These are phyloP conservation scores for Hanseniaspora thailandica DNA, from an alignment of 805 yeast genomes.

Conservation along the genomic window DNA sequence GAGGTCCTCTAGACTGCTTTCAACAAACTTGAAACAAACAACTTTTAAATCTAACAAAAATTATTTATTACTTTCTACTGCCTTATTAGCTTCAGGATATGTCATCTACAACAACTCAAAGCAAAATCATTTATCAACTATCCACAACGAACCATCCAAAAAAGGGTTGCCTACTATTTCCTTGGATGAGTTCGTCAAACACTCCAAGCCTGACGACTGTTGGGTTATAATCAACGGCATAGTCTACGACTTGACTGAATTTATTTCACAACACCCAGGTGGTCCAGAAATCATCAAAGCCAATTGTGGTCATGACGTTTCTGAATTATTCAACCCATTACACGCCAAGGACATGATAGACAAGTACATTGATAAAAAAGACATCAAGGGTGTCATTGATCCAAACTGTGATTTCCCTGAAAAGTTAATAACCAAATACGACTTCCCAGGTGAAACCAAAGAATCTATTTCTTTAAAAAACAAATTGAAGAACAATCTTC, in stretches of 20 bases:
- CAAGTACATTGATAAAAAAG: constrained; percentile 45
- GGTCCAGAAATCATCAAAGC: constrained; percentile 62
- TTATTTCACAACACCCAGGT: constrained; percentile 71
- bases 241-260: constrained; percentile 66
- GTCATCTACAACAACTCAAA: not conserved
- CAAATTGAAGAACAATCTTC: constrained; percentile 37
- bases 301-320: constrained; percentile 76
- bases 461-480: constrained; percentile 25
- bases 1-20: not conserved
- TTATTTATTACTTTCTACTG: not conserved
- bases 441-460: constrained; percentile 28
- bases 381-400: constrained; percentile 48
- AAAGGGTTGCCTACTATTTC: constrained; percentile 20
- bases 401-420: constrained; percentile 22
- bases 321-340: constrained; percentile 73
- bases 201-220: constrained; percentile 59
- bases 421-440: constrained; percentile 23
- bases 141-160: constrained; percentile 13
- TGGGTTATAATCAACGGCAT: constrained; percentile 78
- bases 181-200: constrained; percentile 50
- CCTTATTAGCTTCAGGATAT: not conserved
- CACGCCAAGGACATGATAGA: constrained; percentile 83
- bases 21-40: not conserved
- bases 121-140: not conserved
- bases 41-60: not conserved